phyloP scores from a whole-genome alignment of 768 basidiomycete genomes.

The Amanita rimosa region DNA sequence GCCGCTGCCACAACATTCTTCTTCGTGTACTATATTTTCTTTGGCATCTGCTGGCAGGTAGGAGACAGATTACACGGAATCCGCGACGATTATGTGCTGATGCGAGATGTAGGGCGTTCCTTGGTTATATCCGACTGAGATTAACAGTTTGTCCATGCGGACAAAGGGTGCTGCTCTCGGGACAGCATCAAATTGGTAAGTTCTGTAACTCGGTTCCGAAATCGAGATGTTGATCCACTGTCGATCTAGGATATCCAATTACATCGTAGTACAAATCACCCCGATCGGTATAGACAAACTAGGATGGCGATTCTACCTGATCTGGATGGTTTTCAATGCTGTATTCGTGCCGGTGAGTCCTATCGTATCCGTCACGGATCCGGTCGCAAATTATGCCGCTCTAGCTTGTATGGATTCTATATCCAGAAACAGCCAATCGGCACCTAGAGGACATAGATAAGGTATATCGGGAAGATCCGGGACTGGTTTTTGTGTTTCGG shows the following conservation, averaged over 20 bases:
- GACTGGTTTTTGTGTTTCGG: constrained; percentile 27
- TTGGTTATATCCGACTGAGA: constrained; percentile 41
- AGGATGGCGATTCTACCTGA: constrained; percentile 38
- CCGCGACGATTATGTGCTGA: not conserved
- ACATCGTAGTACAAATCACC: constrained; percentile 38
- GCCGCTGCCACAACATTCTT: constrained; percentile 37
- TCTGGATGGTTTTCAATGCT: constrained; percentile 38
- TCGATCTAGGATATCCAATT: constrained; percentile 32
- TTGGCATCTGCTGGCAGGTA: constrained; percentile 43
- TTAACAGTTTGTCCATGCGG: constrained; percentile 38
- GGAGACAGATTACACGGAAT: constrained; percentile 1
- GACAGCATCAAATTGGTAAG: constrained; percentile 36
- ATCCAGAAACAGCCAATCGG: constrained; percentile 39
- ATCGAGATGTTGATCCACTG: not conserved
- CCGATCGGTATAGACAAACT: constrained; percentile 33
- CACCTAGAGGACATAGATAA: constrained; percentile 39
- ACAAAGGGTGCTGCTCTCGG: constrained; percentile 38
- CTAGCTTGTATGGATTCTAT: constrained; percentile 33
- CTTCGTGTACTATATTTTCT: constrained; percentile 40
- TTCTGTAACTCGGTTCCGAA: not conserved
- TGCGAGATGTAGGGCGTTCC: constrained; percentile 26
- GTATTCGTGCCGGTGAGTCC: constrained; percentile 33
- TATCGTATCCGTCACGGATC: not conserved
- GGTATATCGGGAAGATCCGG: constrained; percentile 32
- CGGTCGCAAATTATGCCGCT: not conserved